Evolutionary conservation across 345 rosid species (phyloP).

Genomic region (Mallotus nudiflorus): DNA sequence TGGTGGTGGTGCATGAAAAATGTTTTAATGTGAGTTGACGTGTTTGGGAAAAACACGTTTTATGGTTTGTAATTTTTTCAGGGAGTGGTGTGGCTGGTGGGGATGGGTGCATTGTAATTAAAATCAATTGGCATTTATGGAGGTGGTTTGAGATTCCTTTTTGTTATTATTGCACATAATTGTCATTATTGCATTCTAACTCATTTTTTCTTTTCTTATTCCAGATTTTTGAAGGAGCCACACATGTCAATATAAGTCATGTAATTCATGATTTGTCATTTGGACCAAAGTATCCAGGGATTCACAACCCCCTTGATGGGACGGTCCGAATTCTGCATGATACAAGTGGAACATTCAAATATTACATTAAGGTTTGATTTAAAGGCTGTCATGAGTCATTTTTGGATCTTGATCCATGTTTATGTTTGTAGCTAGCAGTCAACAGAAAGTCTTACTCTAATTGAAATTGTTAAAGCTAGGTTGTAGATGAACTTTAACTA

Average conservation of each 20-base stretch:
- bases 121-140: conserved; percentile 2
- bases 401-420: conserved; percentile 4
- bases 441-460: not conserved
- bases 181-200: not conserved
- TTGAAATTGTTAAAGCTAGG: not conserved
- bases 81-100: no score
- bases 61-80: no score
- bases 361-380: conserved; percentile 81
- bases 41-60: no score
- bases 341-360: conserved; percentile 90
- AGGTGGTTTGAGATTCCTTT: not conserved
- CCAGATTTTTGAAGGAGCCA: conserved; percentile 91
- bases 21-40: not conserved
- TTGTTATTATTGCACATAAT: not conserved
- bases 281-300: conserved; percentile 93
- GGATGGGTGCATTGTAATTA: not conserved
- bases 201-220: conserved; percentile 7
- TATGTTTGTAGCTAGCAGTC: not conserved
- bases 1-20: not conserved
- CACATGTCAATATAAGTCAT: conserved; percentile 88
- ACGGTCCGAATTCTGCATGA: conserved; percentile 65
- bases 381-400: conserved; percentile 11
- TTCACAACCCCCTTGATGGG: conserved; percentile 95
- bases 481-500: not conserved
- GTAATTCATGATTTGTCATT: conserved; percentile 82